Evolutionary conservation across 495 filamentous ascomycete species (phyloP), one percentile per base, ranked within the genome.

Genomic region (Terfezia boudieri): DNA sequence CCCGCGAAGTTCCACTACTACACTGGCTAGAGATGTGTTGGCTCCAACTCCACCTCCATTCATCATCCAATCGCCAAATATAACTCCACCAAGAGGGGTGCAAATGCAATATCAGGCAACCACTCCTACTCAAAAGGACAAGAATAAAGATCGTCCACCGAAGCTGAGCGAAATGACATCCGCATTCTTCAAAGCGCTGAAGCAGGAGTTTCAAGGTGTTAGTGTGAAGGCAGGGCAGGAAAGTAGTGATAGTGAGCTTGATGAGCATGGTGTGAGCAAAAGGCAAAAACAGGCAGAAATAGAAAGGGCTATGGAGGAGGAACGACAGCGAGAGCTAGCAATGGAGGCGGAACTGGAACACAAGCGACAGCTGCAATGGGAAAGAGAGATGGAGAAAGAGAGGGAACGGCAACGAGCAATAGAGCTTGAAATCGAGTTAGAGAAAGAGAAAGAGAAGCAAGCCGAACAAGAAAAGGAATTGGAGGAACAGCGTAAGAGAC

Each of bases 131-230:
- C 12, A 9, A 8, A 9, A 9, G 41, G 41, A 14, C 41, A 46
- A 46, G 8, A 6, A 46, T 20, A 46, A 46, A 9, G 41, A 46
- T 9, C 41, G 41, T 9, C 41, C 41, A 10, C 59, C 62, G n/a
- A 58, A 55, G 17, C 53, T 65, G 35, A 55, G 62, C 26, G 59
- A 57, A 43, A 59, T 56, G 11, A 57, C 62, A 14, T 59, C 52
- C 38, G 55, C 62, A 35, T 64, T 65, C 43, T 62, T 65, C 38
- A 65, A 65, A 41, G 59, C 57, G 16, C 46, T 63, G 36, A 65
- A 61, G 54, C 62, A 64, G 49, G 62, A 65, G 36, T 58, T 64
- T 37, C 64, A 64, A 32, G 58, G 55, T 35, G 50, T 46, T 20
- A 46, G 41, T 6, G 17, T 46, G 41, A 46, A 46, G 41, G 41